These are phyloP conservation scores for Corchorus capsularis DNA, from an alignment of 345 rosid genomes.

Conservation along the genomic window DNA sequence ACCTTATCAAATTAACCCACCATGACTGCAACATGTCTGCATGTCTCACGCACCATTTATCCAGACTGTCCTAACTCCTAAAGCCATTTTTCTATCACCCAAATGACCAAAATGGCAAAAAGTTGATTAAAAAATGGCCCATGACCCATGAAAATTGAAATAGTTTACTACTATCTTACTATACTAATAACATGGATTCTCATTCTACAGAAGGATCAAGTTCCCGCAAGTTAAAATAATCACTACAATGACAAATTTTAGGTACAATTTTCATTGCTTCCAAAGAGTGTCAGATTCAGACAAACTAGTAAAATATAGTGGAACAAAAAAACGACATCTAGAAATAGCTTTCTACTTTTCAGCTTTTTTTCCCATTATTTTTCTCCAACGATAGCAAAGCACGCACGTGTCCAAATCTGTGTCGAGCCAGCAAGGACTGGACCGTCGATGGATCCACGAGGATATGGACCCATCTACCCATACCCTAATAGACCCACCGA, in stretches of 20 bases:
- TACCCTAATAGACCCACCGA: constrained; percentile 60
- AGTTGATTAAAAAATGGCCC: neutral
- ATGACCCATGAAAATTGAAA: neutral
- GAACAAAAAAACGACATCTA: constrained; percentile 5
- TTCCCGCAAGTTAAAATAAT: neutral
- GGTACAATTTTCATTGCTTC: neutral
- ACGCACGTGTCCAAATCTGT: constrained; percentile 24
- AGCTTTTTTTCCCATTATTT: neutral
- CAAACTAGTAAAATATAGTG: neutral
- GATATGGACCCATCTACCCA: constrained; percentile 19
- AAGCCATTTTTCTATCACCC: neutral
- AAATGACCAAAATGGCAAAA: neutral
- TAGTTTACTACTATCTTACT: neutral
- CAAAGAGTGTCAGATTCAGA: neutral
- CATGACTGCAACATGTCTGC: neutral
- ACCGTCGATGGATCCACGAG: constrained; percentile 17
- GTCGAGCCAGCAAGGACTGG: constrained; percentile 23
- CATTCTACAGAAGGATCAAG: neutral
- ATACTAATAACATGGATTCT: neutral
- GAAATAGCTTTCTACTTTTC: neutral
- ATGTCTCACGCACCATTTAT: neutral
- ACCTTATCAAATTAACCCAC: constrained; percentile 14
- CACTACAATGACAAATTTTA: neutral
- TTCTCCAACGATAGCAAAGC: neutral
- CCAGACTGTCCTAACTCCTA: neutral